phyloP scores from a whole-genome alignment of 2,329 filamentous ascomycete genomes.

The Leptographium radiaticola region DNA sequence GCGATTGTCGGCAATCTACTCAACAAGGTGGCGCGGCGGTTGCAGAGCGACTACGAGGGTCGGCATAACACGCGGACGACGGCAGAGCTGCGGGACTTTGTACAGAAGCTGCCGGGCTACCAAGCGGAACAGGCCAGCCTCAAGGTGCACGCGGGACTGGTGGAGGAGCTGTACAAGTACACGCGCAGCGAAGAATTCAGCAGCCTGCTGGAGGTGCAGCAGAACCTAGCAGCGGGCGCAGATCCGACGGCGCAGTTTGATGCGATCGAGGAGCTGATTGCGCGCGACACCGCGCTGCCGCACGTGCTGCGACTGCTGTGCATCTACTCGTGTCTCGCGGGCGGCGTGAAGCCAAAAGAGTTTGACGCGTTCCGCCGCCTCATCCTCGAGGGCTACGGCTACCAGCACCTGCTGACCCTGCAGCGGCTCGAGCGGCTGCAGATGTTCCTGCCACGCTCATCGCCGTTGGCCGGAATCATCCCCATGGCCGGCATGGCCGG shows the following conservation, averaged over 20 bases:
- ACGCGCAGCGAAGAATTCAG: constrained; percentile 84
- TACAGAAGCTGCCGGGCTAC: constrained; percentile 82
- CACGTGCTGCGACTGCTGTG: constrained; percentile 77
- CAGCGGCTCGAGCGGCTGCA: constrained; percentile 80
- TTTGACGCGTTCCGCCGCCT: constrained; percentile 80
- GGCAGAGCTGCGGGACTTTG: constrained; percentile 84
- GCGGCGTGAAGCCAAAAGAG: constrained; percentile 78
- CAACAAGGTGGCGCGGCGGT: constrained; percentile 77
- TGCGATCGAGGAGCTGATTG: constrained; percentile 86
- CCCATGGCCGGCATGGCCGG: constrained; percentile 49
- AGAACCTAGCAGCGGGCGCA: constrained; percentile 82
- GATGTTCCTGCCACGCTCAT: constrained; percentile 65
- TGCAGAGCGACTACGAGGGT: constrained; percentile 77
- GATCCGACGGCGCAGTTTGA: constrained; percentile 86
- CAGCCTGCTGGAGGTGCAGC: constrained; percentile 80
- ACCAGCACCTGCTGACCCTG: constrained; percentile 86
- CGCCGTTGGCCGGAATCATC: constrained; percentile 68
- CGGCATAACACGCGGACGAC: constrained; percentile 80
- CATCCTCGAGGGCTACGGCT: constrained; percentile 84
- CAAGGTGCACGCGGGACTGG: constrained; percentile 82
- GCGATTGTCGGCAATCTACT: constrained; percentile 81
- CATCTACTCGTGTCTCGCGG: constrained; percentile 80
- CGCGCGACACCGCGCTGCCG: constrained; percentile 67
- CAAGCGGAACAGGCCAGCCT: constrained; percentile 88
- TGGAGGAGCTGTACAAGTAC: constrained; percentile 89